These are phyloP conservation scores for Fistulinella cinereoalba DNA, from an alignment of 1,284 basidiomycete species.

Conservation along the genomic window DNA sequence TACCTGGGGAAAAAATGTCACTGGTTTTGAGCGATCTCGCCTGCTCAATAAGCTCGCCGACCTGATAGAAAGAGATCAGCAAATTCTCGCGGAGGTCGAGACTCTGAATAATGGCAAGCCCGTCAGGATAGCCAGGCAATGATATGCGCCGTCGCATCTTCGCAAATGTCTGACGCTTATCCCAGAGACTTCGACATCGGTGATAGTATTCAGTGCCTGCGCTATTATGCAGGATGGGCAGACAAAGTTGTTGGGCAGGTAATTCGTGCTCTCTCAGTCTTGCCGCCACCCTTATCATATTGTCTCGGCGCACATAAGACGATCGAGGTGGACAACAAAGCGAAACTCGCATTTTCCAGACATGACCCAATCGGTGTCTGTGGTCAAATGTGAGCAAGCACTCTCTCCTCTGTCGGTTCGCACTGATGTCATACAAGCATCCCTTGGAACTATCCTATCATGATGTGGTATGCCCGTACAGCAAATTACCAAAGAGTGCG, in stretches of 20 bases:
- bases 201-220: slow-evolving; percentile 75
- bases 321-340: slow-evolving; percentile 78
- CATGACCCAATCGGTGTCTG: slow-evolving; percentile 95
- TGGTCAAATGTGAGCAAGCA: slow-evolving; percentile 71
- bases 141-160: not conserved
- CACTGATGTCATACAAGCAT: slow-evolving; percentile 49
- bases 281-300: slow-evolving; percentile 1
- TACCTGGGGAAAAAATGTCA: slow-evolving; percentile 87
- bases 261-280: slow-evolving; percentile 8
- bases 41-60: slow-evolving; percentile 87
- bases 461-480: slow-evolving; percentile 65
- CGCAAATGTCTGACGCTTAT: slow-evolving; percentile 4
- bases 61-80: slow-evolving; percentile 82
- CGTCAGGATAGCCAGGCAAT: slow-evolving; percentile 65
- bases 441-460: slow-evolving; percentile 91
- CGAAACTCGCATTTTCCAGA: slow-evolving; percentile 81
- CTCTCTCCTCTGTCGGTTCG: slow-evolving; percentile 5
- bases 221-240: slow-evolving; percentile 78
- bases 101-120: slow-evolving; percentile 85
- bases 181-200: slow-evolving; percentile 80
- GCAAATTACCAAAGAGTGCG: slow-evolving; percentile 10
- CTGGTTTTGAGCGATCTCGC: slow-evolving; percentile 77
- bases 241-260: slow-evolving; percentile 71
- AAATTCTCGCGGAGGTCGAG: slow-evolving; percentile 78
- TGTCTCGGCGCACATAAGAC: slow-evolving; percentile 42